Evolutionary conservation across 2,329 filamentous ascomycete species (phyloP), one percentile per base, ranked within the genome.

Genomic region (Phoma sp.): DNA sequence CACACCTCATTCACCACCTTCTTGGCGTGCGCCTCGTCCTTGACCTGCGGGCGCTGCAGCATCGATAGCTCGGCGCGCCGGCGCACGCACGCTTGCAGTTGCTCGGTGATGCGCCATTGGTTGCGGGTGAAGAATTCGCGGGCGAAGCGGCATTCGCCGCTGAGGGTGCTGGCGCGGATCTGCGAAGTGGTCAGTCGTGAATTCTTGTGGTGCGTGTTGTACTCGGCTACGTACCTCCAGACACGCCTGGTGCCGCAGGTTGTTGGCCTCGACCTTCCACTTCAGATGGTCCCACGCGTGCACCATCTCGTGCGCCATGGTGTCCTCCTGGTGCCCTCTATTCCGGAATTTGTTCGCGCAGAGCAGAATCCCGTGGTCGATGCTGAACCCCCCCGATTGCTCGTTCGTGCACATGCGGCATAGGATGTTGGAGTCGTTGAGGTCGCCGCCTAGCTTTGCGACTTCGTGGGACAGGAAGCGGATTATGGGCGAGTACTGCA

Each of bases 1-100:
- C 94, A 99, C n/a, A 99, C 95, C 76, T 96, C 89, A 76, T 98
- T 95, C 54, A 99, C 92, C 24, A 96, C 88, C 78, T 90, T 91
- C 46, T 86, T 85, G 4, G 95, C 95, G 64, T 98, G 91, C 13
- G 88, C 87, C 67, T 96, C 88, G 75, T 96, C 90, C 74, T 90
- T 91, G 72, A 93, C 95, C 41, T 84, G 82, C 15, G 92, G 92
- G 58, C 95, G 83, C 31, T 85, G 87, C 79, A 87, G 84, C 65
- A 99, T 86, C 21, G 91, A 96, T 64, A 90, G 78, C 31, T 92
- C 87, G 10, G 95, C 95, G 65, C 95, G 82, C 70, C 85, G 81
- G 57, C 92, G 84, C 47, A 99, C 94, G 76, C 95, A 99, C 68
- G 93, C 86, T 71, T 99, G 95, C 75, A 98, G 89, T 74, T 98